Base-by-base conservation (phyloP, 2,329 filamentous ascomycete genomes). In the Epichloe glyceriae region DNA sequence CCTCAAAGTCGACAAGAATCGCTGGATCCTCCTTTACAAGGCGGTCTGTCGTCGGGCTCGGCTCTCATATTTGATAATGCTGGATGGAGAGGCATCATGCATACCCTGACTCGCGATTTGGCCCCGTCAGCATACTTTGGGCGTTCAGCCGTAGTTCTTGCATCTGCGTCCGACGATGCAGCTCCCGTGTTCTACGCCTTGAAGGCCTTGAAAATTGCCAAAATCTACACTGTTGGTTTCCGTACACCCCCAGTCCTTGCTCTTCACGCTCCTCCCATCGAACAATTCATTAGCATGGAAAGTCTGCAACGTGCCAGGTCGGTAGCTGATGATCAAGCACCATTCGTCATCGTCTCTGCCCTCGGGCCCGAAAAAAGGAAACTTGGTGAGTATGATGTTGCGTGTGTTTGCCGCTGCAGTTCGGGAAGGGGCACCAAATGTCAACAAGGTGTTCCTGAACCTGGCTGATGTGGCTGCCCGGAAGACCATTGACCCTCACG, bases 201-300 rank as follows among this genome's bases (percentile, higher is more conserved):
- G 53, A 82, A 82, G 57, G 86, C 83, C 39, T 75, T 94, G 30
- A 81, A 80, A 49, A 81, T 91, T 48, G 82, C 83, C 37, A 85
- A 87, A 51, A 85, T 94, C 39, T 90, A 90, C 65, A 91, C 87
- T 0, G 86, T 91, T 43, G 88, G 88, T 1, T 93, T 94, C 70
- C 82, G 79, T 60, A 82, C 79, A 54, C 67, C 79, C 55, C 62
- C 76, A 59, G 58, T 78, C 1, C 71, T 89, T n/a, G 79, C 81
- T 4, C 72, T 73, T 2, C 82, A 82, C 39, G 66, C 68, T 2
- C 76, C 88, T 34, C 78, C 80, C 1, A 80, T 93, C 50, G 87
- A 93, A 60, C 86, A 86, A 5, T 86, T 93, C 56, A 86, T 89
- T 66, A 81, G 80, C 51, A 75, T 93, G 41, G 82, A 89, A 58